Evolutionary conservation across 371 early-diverging fungal genomes (phyloP), one percentile per base, ranked within the genome.

Genomic region (Cladochytrium tenue): DNA sequence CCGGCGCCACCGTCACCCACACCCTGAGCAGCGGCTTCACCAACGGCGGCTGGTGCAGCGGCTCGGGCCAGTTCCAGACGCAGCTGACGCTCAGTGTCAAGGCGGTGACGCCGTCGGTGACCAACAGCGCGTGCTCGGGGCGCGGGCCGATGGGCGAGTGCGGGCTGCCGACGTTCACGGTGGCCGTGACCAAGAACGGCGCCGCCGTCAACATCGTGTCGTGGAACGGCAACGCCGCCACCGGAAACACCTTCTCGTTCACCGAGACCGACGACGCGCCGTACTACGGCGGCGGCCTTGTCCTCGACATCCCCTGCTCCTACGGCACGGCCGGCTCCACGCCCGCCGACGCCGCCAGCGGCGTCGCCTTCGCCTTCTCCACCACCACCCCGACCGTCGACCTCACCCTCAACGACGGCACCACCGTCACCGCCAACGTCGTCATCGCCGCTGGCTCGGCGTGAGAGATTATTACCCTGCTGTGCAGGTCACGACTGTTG

Each of bases 211-310:
- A 53, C 20, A 25, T 53, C 53, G 53, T 53, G 53, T 20, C 20
- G 7, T 53, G 5, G 20, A 15, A 7, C 15, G 53, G 53, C 53
- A 26, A 7, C 53, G 25, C 7, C 53, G 26, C 7, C 15, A 26
- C 53, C 7, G 53, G 53, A 10, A 53, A 53, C 53, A 53, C 5
- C 20, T 53, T 53, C 53, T 20, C 26, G 53, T 20, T 53, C 7
- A 53, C 53, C 53, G 20, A 20, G 20, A 25, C 13, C 20, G 53
- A 53, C 53, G 53, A 53, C 53, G 26, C 13, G 20, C 53, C 53
- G 53, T 53, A 53, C 53, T 53, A 15, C 25, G 53, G 53, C 53
- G 53, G 53, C 53, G 26, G 20, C 20, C 53, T 53, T 5, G 25
- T 25, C 20, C 13, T 53, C 20, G 53, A 13, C 53, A 53, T 57